Base-by-base conservation (phyloP, 2,329 filamentous ascomycete genomes). In the Emericellopsis atlantica region DNA sequence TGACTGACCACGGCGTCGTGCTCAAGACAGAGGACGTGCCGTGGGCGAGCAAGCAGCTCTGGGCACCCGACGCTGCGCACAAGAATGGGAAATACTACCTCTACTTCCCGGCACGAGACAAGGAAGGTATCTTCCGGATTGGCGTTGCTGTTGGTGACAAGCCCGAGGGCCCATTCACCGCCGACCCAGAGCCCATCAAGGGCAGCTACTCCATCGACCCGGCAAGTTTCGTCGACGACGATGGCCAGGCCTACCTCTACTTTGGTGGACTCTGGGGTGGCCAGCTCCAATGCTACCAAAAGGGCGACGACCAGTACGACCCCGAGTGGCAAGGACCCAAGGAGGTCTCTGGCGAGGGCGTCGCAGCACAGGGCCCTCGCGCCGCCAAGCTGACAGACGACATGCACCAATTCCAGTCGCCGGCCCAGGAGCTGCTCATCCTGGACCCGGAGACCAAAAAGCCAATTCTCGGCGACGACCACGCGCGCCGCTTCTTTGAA, bases 181-280 rank as follows among this genome's bases (percentile, higher is more conserved):
- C 84, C 0, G 77, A 87, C 45, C 64, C 74, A 7, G 64, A 74
- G 42, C 72, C 72, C 11, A 85, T 89, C 52, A 55, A 65, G 39
- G 83, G 81, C 2, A 81, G 74, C 48, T 88, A 79, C 61, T 84
- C 77, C 51, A 87, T 89, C 53, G 84, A 89, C 54, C 84, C 84
- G 0, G 83, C 84, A 11, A 70, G 67, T 29, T 85, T 88, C 47
- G 81, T 88, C 14, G 84, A 89, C 39, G 53, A 62, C 16, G 58
- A 63, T 39, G 57, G 56, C 32, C 47, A 59, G 43, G 57, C 50
- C 2, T 64, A 63, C 43, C 51, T 64, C 24, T 89, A 87, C 59
- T 87, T 88, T 49, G 84, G 84, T 36, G 84, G 84, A 0, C 70
- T 89, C 18, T 89, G 84, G 84, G 84, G 84, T 43, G 84, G 84